phyloP scores from a whole-genome alignment of 2,329 filamentous ascomycete genomes.

The Seiridium unicorne region DNA sequence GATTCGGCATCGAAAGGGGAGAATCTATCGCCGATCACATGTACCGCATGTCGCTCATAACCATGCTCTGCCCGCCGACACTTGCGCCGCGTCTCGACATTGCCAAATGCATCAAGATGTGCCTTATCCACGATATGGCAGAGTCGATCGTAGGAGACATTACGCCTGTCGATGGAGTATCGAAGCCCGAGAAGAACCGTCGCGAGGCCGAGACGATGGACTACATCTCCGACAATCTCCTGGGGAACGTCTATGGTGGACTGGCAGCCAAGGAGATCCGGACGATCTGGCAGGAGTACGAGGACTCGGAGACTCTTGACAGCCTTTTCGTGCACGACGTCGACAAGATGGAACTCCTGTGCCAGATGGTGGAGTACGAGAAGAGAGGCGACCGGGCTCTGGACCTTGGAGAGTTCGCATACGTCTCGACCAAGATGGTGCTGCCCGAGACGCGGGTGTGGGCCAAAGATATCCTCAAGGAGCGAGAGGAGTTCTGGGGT shows the following conservation, averaged over 20 bases:
- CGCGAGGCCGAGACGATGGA: constrained; percentile 91
- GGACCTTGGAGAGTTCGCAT: constrained; percentile 84
- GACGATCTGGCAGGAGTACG: constrained; percentile 91
- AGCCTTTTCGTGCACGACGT: constrained; percentile 92
- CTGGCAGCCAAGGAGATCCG: constrained; percentile 67
- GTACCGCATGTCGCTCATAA: constrained; percentile 98
- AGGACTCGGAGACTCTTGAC: constrained; percentile 80
- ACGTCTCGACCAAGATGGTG: constrained; percentile 71
- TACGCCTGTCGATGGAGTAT: constrained; percentile 83
- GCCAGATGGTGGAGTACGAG: constrained; percentile 98
- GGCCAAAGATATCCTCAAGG: constrained; percentile 72
- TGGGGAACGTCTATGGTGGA: constrained; percentile 75
- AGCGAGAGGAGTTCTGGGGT: constrained; percentile 74
- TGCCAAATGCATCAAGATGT: constrained; percentile 88
- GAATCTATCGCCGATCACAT: constrained; percentile 98
- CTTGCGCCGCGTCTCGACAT: constrained; percentile 74
- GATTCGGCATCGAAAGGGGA: constrained; percentile 76
- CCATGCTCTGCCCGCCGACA: constrained; percentile 80
- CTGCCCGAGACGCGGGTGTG: constrained; percentile 78
- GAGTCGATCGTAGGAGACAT: constrained; percentile 95
- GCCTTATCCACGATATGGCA: constrained; percentile 95
- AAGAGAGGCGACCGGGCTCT: constrained; percentile 61
- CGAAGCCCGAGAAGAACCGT: constrained; percentile 84
- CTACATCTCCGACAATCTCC: constrained; percentile 71
- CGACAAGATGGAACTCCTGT: constrained; percentile 91